Conservation (phyloP, 139 green algal genomes). For the Volvox africanus region DNA sequence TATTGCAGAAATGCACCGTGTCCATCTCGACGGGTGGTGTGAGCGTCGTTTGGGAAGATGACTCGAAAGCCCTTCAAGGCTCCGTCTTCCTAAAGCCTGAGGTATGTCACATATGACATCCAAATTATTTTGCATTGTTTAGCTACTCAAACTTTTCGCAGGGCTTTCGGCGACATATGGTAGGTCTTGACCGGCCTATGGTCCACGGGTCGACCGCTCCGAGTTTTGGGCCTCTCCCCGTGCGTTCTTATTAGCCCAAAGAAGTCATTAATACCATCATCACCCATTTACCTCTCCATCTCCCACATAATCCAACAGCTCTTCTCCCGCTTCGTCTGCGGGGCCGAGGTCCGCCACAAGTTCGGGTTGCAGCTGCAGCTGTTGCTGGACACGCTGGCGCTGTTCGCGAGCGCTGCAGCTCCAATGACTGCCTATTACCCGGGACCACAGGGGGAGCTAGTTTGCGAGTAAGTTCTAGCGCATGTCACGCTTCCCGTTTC, state of each 20-base stretch:
- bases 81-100: slow-evolving; percentile 60
- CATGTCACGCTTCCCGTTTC: not conserved
- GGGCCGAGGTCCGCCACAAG: not conserved
- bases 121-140: not conserved
- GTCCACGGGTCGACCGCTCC: too few relatives aligned
- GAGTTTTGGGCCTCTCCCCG: too few relatives aligned
- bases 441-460: slow-evolving; percentile 62
- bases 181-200: too few relatives aligned
- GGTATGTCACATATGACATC: slow-evolving; percentile 15
- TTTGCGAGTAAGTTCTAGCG: slow-evolving; percentile 17
- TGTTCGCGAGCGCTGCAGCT: slow-evolving; percentile 55
- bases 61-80: slow-evolving; percentile 67
- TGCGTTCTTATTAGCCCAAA: too few relatives aligned
- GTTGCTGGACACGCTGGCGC: slow-evolving; percentile 66
- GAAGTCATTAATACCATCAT: too few relatives aligned
- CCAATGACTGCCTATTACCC: slow-evolving; percentile 61
- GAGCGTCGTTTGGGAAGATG: slow-evolving; percentile 65
- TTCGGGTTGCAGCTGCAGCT: slow-evolving; percentile 62
- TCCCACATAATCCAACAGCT: slow-evolving; percentile 41
- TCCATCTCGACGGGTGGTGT: slow-evolving; percentile 52
- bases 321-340: slow-evolving; percentile 57
- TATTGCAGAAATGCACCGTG: slow-evolving; percentile 55
- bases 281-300: not conserved
- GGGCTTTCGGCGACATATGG: too few relatives aligned
- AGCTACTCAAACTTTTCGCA: too few relatives aligned